Evolutionary conservation across 305 asterid species (phyloP).

Genomic region (Fraxinus platypoda): DNA sequence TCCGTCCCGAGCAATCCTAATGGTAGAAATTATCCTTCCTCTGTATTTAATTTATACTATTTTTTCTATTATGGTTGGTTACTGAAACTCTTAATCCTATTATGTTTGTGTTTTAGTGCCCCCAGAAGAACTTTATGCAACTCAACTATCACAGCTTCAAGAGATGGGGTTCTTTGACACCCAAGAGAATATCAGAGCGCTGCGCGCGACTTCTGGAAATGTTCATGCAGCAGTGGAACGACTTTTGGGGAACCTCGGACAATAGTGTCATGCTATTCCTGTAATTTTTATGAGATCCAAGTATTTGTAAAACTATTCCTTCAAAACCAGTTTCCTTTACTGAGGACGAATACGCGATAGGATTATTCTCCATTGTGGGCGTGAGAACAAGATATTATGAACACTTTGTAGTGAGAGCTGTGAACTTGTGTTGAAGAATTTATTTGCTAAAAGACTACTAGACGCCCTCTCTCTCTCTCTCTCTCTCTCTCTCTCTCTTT

Average conservation of each 20-base stretch:
- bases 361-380: background rate
- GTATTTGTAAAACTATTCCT: slow-evolving; percentile 26
- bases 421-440: background rate
- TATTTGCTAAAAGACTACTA: background rate
- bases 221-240: slow-evolving; percentile 68
- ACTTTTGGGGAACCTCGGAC: slow-evolving; percentile 46
- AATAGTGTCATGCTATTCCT: slow-evolving; percentile 22
- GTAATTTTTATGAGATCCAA: slow-evolving; percentile 8
- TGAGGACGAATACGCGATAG: background rate
- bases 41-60: background rate
- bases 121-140: slow-evolving; percentile 59
- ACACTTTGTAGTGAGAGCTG: background rate
- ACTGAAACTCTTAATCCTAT: slow-evolving; percentile 4
- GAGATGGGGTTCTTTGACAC: slow-evolving; percentile 65
- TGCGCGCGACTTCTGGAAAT: slow-evolving; percentile 56
- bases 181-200: slow-evolving; percentile 58
- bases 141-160: slow-evolving; percentile 57
- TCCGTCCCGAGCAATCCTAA: slow-evolving; percentile 37
- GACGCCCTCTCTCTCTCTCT: background rate
- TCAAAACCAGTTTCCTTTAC: background rate
- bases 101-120: slow-evolving; percentile 35
- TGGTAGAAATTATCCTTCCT: slow-evolving; percentile 32
- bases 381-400: background rate
- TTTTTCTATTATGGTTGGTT: background rate
- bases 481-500: background rate